These are phyloP conservation scores for Cardamine occulta DNA, from an alignment of 345 rosid species.

Conservation along the genomic window DNA sequence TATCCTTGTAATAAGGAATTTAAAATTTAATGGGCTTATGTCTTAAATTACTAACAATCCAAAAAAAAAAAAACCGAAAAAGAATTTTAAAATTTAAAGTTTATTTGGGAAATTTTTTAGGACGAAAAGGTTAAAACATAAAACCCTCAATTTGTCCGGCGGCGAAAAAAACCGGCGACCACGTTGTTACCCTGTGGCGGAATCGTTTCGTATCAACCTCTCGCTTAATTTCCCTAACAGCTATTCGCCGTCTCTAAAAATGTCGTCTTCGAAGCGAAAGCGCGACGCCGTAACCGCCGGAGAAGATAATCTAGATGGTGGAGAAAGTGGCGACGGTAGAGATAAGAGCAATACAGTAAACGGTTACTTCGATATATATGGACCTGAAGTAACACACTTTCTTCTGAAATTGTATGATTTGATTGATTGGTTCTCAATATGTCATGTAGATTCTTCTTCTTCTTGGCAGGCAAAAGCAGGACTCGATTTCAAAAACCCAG, in stretches of 20 bases:
- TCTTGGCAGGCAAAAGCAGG: slow-evolving; percentile 79
- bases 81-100: neutral
- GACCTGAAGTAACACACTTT: slow-evolving; percentile 57
- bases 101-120: neutral
- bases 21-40: neutral
- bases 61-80: neutral
- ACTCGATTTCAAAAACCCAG: slow-evolving; percentile 66
- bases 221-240: neutral
- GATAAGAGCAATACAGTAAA: slow-evolving; percentile 19
- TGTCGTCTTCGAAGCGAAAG: slow-evolving; percentile 49
- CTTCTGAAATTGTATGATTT: neutral
- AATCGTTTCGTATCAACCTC: neutral
- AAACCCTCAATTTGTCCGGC: slow-evolving; percentile 30
- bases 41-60: neutral
- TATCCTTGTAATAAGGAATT: neutral
- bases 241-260: slow-evolving; percentile 17
- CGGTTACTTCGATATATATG: slow-evolving; percentile 69
- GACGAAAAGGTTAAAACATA: slow-evolving; percentile 12
- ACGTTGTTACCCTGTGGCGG: neutral
- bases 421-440: slow-evolving; percentile 3
- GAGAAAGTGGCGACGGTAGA: slow-evolving; percentile 30
- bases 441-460: neutral
- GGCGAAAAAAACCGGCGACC: slow-evolving; percentile 7
- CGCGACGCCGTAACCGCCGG: slow-evolving; percentile 42
- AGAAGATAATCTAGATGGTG: slow-evolving; percentile 32